These are phyloP conservation scores for Fusarium nurragi DNA, from an alignment of 2,329 filamentous ascomycete species.

Conservation along the genomic window DNA sequence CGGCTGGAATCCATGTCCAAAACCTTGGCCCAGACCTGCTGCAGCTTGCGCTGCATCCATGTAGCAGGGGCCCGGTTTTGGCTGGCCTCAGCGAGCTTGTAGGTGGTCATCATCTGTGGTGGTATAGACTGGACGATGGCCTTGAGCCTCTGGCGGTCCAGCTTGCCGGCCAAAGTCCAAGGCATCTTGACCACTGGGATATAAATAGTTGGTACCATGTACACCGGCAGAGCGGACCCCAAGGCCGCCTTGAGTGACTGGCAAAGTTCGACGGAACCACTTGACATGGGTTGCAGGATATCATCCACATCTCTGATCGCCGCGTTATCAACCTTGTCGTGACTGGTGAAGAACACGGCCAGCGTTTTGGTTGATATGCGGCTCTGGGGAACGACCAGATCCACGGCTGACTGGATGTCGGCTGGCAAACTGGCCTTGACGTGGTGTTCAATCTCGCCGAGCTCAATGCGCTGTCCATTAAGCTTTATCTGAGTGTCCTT, in stretches of 20 bases:
- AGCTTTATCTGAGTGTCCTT: slow-evolving; percentile 70
- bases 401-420: slow-evolving; percentile 55
- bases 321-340: neutral
- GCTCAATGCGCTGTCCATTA: slow-evolving; percentile 66
- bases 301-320: neutral
- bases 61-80: slow-evolving; percentile 49
- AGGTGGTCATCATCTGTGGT: slow-evolving; percentile 6
- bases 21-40: slow-evolving; percentile 29
- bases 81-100: slow-evolving; percentile 26
- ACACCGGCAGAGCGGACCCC: slow-evolving; percentile 30
- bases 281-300: slow-evolving; percentile 18
- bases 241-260: slow-evolving; percentile 27
- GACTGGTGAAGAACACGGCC: slow-evolving; percentile 32
- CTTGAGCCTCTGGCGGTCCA: slow-evolving; percentile 53
- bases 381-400: slow-evolving; percentile 55
- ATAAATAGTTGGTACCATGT: slow-evolving; percentile 56
- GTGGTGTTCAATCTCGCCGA: slow-evolving; percentile 56
- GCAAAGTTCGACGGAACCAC: neutral
- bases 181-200: slow-evolving; percentile 55
- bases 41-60: slow-evolving; percentile 49
- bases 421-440: slow-evolving; percentile 53
- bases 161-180: slow-evolving; percentile 54
- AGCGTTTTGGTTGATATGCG: slow-evolving; percentile 30
- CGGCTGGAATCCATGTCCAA: neutral
- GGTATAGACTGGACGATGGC: slow-evolving; percentile 15